Percentiles rank a stretch among this genome's conserved stretches.
Evolutionary conservation across 805 yeast genomes (phyloP).

Genomic region (Barnettozyma californica): DNA sequence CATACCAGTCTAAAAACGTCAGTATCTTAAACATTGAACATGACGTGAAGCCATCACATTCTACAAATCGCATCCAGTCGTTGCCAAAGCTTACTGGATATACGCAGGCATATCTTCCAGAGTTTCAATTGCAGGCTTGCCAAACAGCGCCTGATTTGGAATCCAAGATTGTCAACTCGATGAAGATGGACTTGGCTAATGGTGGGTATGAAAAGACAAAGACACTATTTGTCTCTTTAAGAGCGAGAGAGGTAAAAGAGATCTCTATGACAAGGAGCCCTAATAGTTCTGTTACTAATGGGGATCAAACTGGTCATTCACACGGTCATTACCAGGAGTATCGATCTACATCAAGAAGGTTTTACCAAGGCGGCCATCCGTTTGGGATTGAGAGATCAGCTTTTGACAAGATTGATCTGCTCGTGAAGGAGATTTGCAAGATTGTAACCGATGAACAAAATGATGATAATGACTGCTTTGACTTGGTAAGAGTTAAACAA

Average conservation of each 20-base stretch:
- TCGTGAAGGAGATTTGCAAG: slow-evolving; percentile 7
- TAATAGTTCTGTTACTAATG: background rate
- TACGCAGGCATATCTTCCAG: slow-evolving; percentile 21
- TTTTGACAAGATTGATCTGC: slow-evolving; percentile 1
- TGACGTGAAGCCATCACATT: background rate
- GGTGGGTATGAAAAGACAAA: slow-evolving; percentile 16
- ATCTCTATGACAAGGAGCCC: slow-evolving; percentile 21
- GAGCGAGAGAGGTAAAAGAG: slow-evolving; percentile 35
- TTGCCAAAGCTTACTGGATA: slow-evolving; percentile 28
- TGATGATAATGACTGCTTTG: background rate
- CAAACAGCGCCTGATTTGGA: slow-evolving; percentile 47
- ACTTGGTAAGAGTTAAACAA: slow-evolving; percentile 1
- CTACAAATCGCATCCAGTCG: slow-evolving; percentile 1
- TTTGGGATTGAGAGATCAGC: background rate
- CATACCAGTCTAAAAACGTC: slow-evolving; percentile 20
- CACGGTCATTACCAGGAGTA: slow-evolving; percentile 2
- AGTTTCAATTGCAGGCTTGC: slow-evolving; percentile 45
- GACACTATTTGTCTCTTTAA: slow-evolving; percentile 30
- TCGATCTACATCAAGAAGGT: background rate
- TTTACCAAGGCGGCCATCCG: slow-evolving; percentile 6
- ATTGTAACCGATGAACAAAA: background rate
- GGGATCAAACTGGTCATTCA: background rate
- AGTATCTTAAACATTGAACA: slow-evolving; percentile 25
- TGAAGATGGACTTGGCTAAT: slow-evolving; percentile 45
- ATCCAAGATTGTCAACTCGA: slow-evolving; percentile 39